A percentile compares a stretch with the other conserved stretches of the same genome.
Evolutionary conservation across 2,329 filamentous ascomycete species (phyloP).

Genomic region (Colletotrichum ledebouriae): DNA sequence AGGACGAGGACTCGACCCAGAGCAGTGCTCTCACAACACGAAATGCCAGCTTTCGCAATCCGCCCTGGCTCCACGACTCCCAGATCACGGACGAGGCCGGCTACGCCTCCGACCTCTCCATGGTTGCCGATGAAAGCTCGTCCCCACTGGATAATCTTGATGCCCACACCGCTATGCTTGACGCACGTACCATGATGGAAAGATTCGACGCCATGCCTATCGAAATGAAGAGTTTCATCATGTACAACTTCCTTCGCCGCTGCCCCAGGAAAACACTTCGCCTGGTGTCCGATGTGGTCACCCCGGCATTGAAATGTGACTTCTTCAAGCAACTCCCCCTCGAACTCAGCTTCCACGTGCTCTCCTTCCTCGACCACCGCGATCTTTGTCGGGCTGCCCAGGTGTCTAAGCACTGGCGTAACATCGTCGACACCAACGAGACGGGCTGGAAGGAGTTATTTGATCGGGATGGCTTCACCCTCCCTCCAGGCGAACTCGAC

Average conservation of each 20-base stretch:
- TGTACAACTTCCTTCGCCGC: slow-evolving; percentile 93
- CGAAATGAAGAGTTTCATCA: slow-evolving; percentile 94
- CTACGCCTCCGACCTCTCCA: slow-evolving; percentile 44
- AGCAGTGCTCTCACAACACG: slow-evolving; percentile 32
- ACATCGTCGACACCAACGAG: slow-evolving; percentile 91
- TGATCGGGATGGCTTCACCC: slow-evolving; percentile 82
- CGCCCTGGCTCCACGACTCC: slow-evolving; percentile 56
- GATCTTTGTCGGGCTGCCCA: slow-evolving; percentile 92
- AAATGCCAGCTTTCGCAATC: slow-evolving; percentile 34
- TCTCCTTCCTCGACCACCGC: slow-evolving; percentile 86
- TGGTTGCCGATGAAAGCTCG: slow-evolving; percentile 41
- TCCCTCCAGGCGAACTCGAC: slow-evolving; percentile 86
- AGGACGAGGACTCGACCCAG: slow-evolving; percentile 52
- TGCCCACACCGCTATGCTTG: slow-evolving; percentile 69
- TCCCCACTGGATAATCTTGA: slow-evolving; percentile 47
- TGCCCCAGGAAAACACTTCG: slow-evolving; percentile 91
- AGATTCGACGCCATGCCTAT: slow-evolving; percentile 92
- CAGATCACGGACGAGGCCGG: slow-evolving; percentile 57
- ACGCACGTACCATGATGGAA: slow-evolving; percentile 88
- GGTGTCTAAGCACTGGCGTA: slow-evolving; percentile 94
- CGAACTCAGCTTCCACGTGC: slow-evolving; percentile 88
- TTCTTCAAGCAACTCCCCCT: slow-evolving; percentile 87
- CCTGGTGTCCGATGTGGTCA: slow-evolving; percentile 90
- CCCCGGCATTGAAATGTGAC: slow-evolving; percentile 94
- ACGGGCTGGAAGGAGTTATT: slow-evolving; percentile 96